Base-by-base conservation (phyloP, 139 green algal genomes). In the Coccomyxa sp. region DNA sequence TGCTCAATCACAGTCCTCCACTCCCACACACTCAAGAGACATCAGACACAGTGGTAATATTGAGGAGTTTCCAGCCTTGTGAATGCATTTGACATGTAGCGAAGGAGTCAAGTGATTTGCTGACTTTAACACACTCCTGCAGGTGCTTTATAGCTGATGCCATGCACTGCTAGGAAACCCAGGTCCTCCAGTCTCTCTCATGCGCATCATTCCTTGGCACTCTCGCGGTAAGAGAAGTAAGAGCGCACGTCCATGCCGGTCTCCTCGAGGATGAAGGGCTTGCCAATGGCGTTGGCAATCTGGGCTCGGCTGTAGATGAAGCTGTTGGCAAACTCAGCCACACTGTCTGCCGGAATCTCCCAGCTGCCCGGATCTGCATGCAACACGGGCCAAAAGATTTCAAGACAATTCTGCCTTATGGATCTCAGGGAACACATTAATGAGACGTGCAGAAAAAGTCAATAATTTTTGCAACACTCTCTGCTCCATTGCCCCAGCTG, bases 191-290 rank as follows among this genome's bases (percentile, higher is more conserved):
- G n/a, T n/a, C n/a, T n/a, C 27, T 58, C 23, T 59, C 57, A n/a
- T 30, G 15, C 16, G 74, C n/a, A 60, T 75, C 71, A 67, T 82
- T 82, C 3, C 63, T 21, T 71, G 63, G 58, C 28, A 30, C 58
- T 15, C 9, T 31, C 58, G 58, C 7, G 38, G 38, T 51, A 3
- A 51, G 38, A 51, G 38, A 51, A 51, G 38, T 51, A 59, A 76
- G 4, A 17, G 18, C 45, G 63, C 16, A 32, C 32, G 58, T 80
- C 58, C 80, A 83, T 83, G n/a, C 88, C 88, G 67, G 86, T 88
- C 81, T 91, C 88, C 75, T 91, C 88, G 75, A 91, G 80, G 45
- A 91, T 85, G 21, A 91, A 81, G 17, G 88, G 88, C 83, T 89
- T 91, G 45, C 78, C 67, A 13, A 67, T 38, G 13, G 60, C 51